Conservation (phyloP, 768 basidiomycete genomes). For the Sarcodon aspratus region DNA sequence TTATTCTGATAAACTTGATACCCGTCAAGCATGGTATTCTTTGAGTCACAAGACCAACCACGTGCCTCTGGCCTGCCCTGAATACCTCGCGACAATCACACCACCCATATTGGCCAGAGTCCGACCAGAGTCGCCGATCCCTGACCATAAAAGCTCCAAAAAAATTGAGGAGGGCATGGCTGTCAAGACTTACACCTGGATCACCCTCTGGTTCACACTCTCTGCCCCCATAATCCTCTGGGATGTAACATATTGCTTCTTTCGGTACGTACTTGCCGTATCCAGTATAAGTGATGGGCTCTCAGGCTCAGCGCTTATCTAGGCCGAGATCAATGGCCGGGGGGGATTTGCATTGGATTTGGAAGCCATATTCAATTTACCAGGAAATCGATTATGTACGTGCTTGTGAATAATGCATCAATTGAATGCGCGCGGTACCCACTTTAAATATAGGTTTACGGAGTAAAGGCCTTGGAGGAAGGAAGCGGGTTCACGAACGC, state of each 20-base stretch:
- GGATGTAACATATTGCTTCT: constrained; percentile 76
- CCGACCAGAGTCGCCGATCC: too few relatives aligned
- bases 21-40: too few relatives aligned
- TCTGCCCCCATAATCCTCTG: constrained; percentile 49
- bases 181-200: constrained; percentile 12
- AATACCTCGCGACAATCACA: too few relatives aligned
- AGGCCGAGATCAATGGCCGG: constrained; percentile 83
- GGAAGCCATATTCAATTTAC: constrained; percentile 75
- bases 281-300: neutral
- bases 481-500: constrained; percentile 79
- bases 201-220: constrained; percentile 17
- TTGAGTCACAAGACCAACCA: too few relatives aligned
- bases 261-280: constrained; percentile 40
- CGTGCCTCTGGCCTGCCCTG: too few relatives aligned
- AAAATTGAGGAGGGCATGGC: constrained; percentile 6
- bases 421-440: neutral
- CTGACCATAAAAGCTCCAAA: too few relatives aligned
- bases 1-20: too few relatives aligned
- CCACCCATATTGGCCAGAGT: too few relatives aligned
- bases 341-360: constrained; percentile 87
- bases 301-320: neutral
- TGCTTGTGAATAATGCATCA: constrained; percentile 1
- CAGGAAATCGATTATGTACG: constrained; percentile 45
- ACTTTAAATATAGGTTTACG: constrained; percentile 49
- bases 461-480: constrained; percentile 46